phyloP scores from a whole-genome alignment of 1,139 yeast genomes.

The Petasospora fabianii region DNA sequence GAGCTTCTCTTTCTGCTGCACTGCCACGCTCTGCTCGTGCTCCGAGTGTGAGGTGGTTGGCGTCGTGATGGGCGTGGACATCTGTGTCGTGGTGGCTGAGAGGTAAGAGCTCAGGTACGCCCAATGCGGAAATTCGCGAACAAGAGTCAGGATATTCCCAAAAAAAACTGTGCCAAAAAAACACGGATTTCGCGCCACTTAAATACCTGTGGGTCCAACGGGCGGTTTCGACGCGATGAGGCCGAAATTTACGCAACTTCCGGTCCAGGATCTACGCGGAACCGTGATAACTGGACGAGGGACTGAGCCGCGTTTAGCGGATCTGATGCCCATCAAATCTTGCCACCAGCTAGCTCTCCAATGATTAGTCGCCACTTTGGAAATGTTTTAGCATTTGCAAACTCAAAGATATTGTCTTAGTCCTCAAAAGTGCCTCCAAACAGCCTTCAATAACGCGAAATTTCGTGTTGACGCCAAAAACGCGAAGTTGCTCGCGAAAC shows the following conservation, averaged over 20 bases:
- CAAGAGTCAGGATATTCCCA: conserved; percentile 1
- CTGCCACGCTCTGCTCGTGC: conserved; percentile 1
- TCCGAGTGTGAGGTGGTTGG: conserved; percentile 9
- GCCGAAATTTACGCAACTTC: conserved; percentile 2
- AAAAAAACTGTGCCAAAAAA: conserved; percentile 4
- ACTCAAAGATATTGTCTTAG: too few species aligned
- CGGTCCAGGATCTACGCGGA: conserved; percentile 9
- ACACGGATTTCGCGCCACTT: conserved; percentile 20
- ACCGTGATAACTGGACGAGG: not conserved
- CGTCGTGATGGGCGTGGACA: conserved; percentile 14
- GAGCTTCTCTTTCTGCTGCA: conserved; percentile 6
- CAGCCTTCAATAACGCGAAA: too few species aligned
- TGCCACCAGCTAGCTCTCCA: too few species aligned
- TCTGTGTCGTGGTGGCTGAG: not conserved
- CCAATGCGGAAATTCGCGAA: conserved; percentile 9
- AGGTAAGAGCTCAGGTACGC: not conserved
- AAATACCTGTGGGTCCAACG: conserved; percentile 18
- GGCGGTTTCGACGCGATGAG: conserved; percentile 2
- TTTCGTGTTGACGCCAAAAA: not conserved
- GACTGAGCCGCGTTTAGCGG: not conserved
- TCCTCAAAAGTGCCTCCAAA: too few species aligned
- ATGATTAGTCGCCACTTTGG: too few species aligned
- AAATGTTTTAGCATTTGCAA: too few species aligned
- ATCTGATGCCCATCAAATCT: too few species aligned
- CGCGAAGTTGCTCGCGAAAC: not conserved